phyloP scores from a whole-genome alignment of 2,329 filamentous ascomycete species.

The Fusarium bulbicola region DNA sequence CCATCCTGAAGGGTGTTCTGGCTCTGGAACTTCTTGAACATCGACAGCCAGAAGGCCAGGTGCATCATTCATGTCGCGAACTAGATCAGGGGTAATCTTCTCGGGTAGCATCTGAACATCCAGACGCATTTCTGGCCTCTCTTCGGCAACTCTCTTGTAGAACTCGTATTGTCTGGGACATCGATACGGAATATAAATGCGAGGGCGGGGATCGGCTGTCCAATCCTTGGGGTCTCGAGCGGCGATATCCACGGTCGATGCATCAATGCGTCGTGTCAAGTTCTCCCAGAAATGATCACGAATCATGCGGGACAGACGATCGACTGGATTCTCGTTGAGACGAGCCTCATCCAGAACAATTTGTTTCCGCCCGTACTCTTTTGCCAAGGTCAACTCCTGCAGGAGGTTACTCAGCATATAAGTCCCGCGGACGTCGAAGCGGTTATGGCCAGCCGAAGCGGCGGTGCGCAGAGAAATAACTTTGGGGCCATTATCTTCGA shows the following conservation, averaged over 20 bases:
- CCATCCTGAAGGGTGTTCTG: conserved; percentile 66
- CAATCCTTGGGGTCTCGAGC: conserved; percentile 94
- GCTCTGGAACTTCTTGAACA: conserved; percentile 80
- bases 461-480: conserved; percentile 86
- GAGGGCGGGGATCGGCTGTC: conserved; percentile 86
- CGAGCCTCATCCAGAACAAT: conserved; percentile 92
- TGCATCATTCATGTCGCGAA: conserved; percentile 84
- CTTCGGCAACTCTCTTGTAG: conserved; percentile 81
- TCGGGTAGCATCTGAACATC: conserved; percentile 85
- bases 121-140: conserved; percentile 83
- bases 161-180: conserved; percentile 90
- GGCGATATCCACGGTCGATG: conserved; percentile 84
- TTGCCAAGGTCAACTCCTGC: conserved; percentile 91
- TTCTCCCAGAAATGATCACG: conserved; percentile 92
- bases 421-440: conserved; percentile 90
- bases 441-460: conserved; percentile 84
- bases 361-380: conserved; percentile 88
- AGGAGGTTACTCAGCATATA: conserved; percentile 98
- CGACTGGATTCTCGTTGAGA: conserved; percentile 94
- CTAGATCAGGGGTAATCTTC: conserved; percentile 81
- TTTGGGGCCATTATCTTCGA: conserved; percentile 95
- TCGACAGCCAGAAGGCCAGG: conserved; percentile 90
- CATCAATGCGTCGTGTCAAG: conserved; percentile 89
- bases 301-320: conserved; percentile 85
- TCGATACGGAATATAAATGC: conserved; percentile 88